phyloP scores from a whole-genome alignment of 352 stramenopile genomes.

The Saprolegnia parasitica region DNA sequence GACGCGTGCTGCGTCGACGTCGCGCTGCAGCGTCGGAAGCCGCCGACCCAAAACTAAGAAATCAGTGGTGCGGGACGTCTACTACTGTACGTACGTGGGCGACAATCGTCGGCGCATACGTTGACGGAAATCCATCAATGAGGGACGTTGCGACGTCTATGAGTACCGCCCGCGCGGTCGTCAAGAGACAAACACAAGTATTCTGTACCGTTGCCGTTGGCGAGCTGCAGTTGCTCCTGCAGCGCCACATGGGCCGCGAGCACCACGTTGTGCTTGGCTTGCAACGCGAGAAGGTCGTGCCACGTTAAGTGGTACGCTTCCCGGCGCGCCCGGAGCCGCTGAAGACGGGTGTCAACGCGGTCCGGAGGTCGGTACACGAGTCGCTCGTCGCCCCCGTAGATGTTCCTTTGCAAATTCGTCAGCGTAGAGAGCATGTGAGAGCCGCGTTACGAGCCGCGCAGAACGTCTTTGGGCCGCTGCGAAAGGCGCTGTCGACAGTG shows the following conservation, averaged over 20 bases:
- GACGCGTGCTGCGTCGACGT: background rate
- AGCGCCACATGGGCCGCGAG: background rate
- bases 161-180: background rate
- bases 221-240: background rate
- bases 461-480: constrained; percentile 24
- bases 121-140: constrained; percentile 21
- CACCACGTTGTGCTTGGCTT: background rate
- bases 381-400: constrained; percentile 24
- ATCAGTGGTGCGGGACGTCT: no score
- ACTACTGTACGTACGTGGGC: background rate
- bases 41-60: constrained; percentile 14
- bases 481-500: constrained; percentile 36
- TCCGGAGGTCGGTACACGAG: background rate
- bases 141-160: constrained; percentile 16
- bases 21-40: background rate
- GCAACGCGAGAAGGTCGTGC: background rate
- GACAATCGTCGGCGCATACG: constrained; percentile 10
- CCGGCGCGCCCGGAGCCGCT: background rate
- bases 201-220: constrained; percentile 3
- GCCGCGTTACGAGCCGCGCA: constrained; percentile 18
- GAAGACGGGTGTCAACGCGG: background rate
- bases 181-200: background rate
- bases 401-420: constrained; percentile 32
- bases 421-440: constrained; percentile 18
- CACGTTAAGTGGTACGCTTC: background rate